Percentiles rank a stretch among this genome's conserved stretches.
Conservation (phyloP, 2,329 filamentous ascomycete species). For the Dichotomopilus funicola region DNA sequence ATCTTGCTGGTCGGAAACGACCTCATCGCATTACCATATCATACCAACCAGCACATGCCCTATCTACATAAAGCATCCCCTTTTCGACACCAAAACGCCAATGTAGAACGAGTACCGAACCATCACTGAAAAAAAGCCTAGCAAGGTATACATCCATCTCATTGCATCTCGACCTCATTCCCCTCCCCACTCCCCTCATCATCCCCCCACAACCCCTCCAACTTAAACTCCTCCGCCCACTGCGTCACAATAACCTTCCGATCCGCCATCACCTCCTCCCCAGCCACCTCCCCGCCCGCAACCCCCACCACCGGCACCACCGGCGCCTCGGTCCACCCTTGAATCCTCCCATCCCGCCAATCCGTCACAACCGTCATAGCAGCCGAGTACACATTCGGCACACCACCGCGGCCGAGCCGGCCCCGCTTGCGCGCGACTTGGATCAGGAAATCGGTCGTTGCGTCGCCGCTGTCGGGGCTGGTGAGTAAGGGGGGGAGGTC, state of each 20-base stretch:
- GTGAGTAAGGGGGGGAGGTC: constrained; percentile 72
- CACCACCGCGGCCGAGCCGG: constrained; percentile 76
- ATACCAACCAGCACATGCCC: background rate
- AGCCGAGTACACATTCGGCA: constrained; percentile 81
- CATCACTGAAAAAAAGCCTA: background rate
- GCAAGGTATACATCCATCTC: constrained; percentile 28
- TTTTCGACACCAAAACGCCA: constrained; percentile 17
- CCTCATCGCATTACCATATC: background rate
- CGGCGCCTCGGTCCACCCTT: constrained; percentile 82
- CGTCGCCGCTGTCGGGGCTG: constrained; percentile 60
- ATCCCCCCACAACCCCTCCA: constrained; percentile 87
- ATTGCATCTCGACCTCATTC: constrained; percentile 46
- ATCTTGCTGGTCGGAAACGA: no score
- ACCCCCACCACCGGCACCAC: constrained; percentile 48
- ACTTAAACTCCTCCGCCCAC: constrained; percentile 91
- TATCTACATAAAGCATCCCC: background rate
- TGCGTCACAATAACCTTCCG: constrained; percentile 86
- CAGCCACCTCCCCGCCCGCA: constrained; percentile 31
- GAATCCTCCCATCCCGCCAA: constrained; percentile 91
- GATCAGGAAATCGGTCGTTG: constrained; percentile 84
- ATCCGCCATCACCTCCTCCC: constrained; percentile 48
- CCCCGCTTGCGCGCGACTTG: constrained; percentile 93
- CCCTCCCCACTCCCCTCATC: constrained; percentile 30
- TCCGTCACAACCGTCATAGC: constrained; percentile 94
- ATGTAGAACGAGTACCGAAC: background rate